Percentiles rank a stretch among this genome's conserved stretches.
Evolutionary conservation across 345 rosid species (phyloP).

Genomic region (Sisymbrium altissimum): DNA sequence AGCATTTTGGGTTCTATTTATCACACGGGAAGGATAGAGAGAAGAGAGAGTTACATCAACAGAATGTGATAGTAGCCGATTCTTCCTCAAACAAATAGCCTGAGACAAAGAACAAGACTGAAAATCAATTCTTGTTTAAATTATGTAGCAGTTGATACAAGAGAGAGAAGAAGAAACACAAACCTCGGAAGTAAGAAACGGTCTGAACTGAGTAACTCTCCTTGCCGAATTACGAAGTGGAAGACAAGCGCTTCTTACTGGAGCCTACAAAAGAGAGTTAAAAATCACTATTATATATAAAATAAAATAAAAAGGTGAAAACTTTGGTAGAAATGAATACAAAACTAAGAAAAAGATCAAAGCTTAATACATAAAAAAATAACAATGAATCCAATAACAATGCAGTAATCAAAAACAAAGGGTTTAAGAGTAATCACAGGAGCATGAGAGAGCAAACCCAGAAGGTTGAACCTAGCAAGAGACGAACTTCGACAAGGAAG

Average conservation of each 20-base stretch:
- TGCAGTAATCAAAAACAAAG: not conserved
- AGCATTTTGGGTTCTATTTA: not conserved
- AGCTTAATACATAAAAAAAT: too few relatives aligned
- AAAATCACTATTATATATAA: not conserved
- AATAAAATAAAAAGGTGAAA: not conserved
- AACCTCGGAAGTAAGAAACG: constrained; percentile 56
- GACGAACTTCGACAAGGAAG: constrained; percentile 75
- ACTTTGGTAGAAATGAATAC: not conserved
- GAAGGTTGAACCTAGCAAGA: constrained; percentile 56
- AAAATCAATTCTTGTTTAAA: not conserved
- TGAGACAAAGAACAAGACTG: constrained; percentile 14
- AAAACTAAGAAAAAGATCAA: too few relatives aligned
- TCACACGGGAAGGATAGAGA: not conserved
- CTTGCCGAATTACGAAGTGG: constrained; percentile 37
- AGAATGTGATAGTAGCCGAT: constrained; percentile 35
- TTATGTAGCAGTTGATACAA: not conserved
- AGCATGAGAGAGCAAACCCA: constrained; percentile 74
- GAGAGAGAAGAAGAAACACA: constrained; percentile 20
- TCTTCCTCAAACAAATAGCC: constrained; percentile 47
- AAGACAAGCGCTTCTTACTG: constrained; percentile 36
- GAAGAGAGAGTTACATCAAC: constrained; percentile 42
- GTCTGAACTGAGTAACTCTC: constrained; percentile 40
- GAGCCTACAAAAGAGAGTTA: constrained; percentile 33
- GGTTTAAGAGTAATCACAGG: constrained; percentile 64
- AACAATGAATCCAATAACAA: not conserved